Evolutionary conservation across 495 filamentous ascomycete genomes (phyloP).

Genomic region (Penicillium coffeae): DNA sequence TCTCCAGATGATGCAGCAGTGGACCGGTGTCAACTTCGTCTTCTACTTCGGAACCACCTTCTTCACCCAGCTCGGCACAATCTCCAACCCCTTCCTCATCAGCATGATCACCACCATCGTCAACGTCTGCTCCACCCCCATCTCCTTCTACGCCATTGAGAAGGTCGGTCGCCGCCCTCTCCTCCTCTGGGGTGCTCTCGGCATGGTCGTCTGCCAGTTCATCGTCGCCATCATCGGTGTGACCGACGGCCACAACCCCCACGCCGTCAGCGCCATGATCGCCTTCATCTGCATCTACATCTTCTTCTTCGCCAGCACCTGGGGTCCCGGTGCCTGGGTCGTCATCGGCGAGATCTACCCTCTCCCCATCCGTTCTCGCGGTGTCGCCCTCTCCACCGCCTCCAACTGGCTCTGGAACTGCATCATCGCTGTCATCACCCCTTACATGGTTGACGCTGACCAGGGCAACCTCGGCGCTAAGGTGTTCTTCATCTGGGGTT

Average conservation of each 20-base stretch:
- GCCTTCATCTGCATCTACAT: conserved; percentile 75
- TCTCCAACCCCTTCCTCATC: conserved; percentile 73
- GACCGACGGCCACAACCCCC: conserved; percentile 45
- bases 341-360: conserved; percentile 87
- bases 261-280: conserved; percentile 63
- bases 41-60: conserved; percentile 87
- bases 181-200: conserved; percentile 71
- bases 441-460: conserved; percentile 68
- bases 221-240: conserved; percentile 75
- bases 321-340: conserved; percentile 75
- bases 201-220: conserved; percentile 84
- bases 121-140: conserved; percentile 77
- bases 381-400: conserved; percentile 75
- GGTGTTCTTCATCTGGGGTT: conserved; percentile 85
- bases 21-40: conserved; percentile 89
- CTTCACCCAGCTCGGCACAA: conserved; percentile 64
- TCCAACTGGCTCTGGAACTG: conserved; percentile 89
- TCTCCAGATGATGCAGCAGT: conserved; percentile 79
- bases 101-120: conserved; percentile 77
- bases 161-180: conserved; percentile 76
- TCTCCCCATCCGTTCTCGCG: conserved; percentile 74
- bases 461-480: conserved; percentile 68
- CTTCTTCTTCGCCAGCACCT: conserved; percentile 73
- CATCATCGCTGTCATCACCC: conserved; percentile 69
- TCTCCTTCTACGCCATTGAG: conserved; percentile 83